Conservation (phyloP, 257 asterid genomes). For the Henckelia pumila region DNA sequence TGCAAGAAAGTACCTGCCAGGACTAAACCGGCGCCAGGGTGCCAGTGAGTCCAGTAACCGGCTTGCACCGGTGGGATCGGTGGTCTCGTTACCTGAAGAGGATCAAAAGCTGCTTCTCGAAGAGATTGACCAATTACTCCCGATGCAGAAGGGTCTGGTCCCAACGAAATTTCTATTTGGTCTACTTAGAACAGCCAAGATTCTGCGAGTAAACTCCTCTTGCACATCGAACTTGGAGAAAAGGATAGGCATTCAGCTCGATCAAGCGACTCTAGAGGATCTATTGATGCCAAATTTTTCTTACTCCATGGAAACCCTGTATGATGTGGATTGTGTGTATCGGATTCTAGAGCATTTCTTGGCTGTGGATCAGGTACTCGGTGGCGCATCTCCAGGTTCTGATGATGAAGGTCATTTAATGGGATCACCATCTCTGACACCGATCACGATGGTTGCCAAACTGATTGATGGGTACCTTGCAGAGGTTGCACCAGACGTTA, state of each 20-base stretch:
- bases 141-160: conserved; percentile 78
- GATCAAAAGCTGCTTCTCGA: conserved; percentile 82
- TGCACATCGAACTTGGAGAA: conserved; percentile 69
- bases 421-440: conserved; percentile 86
- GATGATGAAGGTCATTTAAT: conserved; percentile 63
- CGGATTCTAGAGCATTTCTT: conserved; percentile 84
- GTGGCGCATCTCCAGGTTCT: conserved; percentile 77
- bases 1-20: conserved; percentile 80
- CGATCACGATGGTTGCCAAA: conserved; percentile 91
- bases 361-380: conserved; percentile 68
- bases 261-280: conserved; percentile 91
- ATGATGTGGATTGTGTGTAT: conserved; percentile 84
- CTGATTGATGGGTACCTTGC: conserved; percentile 90
- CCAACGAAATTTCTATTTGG: conserved; percentile 72
- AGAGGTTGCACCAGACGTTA: conserved; percentile 91
- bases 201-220: conserved; percentile 58
- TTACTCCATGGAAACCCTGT: conserved; percentile 88
- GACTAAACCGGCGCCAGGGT: conserved; percentile 65
- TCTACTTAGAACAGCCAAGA: conserved; percentile 78
- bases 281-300: conserved; percentile 86
- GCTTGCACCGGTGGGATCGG: conserved; percentile 35
- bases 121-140: conserved; percentile 73
- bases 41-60: conserved; percentile 53
- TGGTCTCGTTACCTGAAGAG: conserved; percentile 60
- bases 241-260: conserved; percentile 90